Conservation (phyloP, 192 early-diverging fungal species). For the Allomyces javanicus region DNA sequence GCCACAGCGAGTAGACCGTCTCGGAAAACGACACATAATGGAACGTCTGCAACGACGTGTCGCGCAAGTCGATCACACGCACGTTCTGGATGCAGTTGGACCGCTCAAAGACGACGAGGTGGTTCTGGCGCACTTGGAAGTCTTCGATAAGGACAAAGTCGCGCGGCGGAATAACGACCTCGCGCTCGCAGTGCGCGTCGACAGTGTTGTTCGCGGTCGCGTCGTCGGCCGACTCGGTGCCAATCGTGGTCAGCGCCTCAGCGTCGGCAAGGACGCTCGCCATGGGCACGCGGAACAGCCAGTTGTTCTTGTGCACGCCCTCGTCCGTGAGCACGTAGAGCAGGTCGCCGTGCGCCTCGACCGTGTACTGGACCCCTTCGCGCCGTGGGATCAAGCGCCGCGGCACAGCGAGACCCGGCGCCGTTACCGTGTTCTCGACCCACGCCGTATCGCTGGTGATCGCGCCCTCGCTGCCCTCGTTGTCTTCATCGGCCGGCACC, state of each 20-base stretch:
- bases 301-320: constrained; percentile 35
- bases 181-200: constrained; percentile 4
- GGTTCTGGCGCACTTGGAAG: constrained; percentile 27
- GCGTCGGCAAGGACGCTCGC: constrained; percentile 7
- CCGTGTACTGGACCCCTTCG: constrained; percentile 23
- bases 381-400: constrained; percentile 23
- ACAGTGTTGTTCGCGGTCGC: neutral
- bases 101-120: constrained; percentile 34
- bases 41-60: constrained; percentile 18
- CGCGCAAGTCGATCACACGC: constrained; percentile 24
- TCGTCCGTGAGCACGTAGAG: constrained; percentile 36
- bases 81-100: constrained; percentile 41
- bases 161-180: constrained; percentile 33
- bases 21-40: constrained; percentile 40
- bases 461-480: neutral
- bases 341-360: constrained; percentile 23
- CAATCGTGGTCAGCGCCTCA: constrained; percentile 5
- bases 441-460: too few relatives aligned
- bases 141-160: constrained; percentile 39
- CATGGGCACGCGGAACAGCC: constrained; percentile 30
- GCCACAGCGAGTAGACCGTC: constrained; percentile 24
- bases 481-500: constrained; percentile 7
- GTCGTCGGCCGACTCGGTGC: neutral
- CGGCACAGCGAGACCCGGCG: neutral
- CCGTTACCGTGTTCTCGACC: too few relatives aligned